phyloP scores from a whole-genome alignment of 2,329 filamentous ascomycete genomes.

The Paecilomyces formosus region DNA sequence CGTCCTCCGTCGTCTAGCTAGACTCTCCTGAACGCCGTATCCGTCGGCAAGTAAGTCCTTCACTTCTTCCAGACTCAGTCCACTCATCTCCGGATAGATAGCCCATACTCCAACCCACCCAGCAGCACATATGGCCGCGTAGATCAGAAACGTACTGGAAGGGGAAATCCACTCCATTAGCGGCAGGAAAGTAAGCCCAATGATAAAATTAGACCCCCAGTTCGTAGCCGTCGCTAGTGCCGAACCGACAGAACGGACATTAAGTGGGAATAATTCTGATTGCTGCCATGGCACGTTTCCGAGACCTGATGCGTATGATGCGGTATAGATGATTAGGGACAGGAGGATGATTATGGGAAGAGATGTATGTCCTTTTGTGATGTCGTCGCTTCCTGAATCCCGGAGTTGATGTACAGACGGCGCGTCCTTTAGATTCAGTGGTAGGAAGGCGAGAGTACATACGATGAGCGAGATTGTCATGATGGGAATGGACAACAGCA shows the following conservation, averaged over 20 bases:
- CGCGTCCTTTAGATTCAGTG: conserved; percentile 43
- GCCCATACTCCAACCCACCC: conserved; percentile 64
- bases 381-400: conserved; percentile 7
- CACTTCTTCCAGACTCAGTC: conserved; percentile 73
- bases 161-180: conserved; percentile 73
- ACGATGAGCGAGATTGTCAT: conserved; percentile 69
- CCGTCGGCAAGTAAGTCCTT: conserved; percentile 61
- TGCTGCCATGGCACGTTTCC: conserved; percentile 97
- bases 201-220: conserved; percentile 79
- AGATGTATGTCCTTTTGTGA: conserved; percentile 16
- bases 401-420: conserved; percentile 12
- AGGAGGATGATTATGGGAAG: conserved; percentile 54
- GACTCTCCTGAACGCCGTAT: conserved; percentile 59
- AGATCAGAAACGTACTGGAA: conserved; percentile 71
- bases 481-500: conserved; percentile 75
- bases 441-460: conserved; percentile 65
- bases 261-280: conserved; percentile 74
- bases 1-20: conserved; percentile 14
- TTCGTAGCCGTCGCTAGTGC: conserved; percentile 65
- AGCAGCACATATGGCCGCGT: conserved; percentile 58
- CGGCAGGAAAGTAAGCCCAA: conserved; percentile 80
- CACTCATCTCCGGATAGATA: conserved; percentile 82
- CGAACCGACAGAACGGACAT: conserved; percentile 56
- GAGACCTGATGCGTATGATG: conserved; percentile 76
- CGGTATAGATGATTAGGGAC: conserved; percentile 76